phyloP scores from a whole-genome alignment of 345 rosid species.

The Brassica incana region DNA sequence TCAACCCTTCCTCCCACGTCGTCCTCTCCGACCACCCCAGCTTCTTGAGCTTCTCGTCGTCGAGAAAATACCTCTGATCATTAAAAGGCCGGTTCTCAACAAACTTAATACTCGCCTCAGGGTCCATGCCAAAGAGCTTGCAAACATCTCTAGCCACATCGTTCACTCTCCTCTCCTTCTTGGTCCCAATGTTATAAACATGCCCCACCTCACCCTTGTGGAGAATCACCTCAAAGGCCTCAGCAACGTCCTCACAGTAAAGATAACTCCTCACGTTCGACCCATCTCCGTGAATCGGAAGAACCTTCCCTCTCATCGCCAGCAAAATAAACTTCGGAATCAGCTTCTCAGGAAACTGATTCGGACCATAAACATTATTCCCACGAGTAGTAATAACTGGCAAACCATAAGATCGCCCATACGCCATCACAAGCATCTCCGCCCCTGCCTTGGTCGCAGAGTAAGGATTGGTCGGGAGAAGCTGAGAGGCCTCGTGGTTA shows the following conservation, averaged over 20 bases:
- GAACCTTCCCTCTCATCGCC: constrained; percentile 62
- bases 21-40: constrained; percentile 87
- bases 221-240: constrained; percentile 83
- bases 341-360: constrained; percentile 86
- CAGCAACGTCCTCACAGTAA: constrained; percentile 88
- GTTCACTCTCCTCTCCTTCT: constrained; percentile 86
- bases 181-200: constrained; percentile 84
- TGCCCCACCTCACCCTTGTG: constrained; percentile 95
- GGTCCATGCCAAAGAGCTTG: constrained; percentile 64
- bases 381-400: constrained; percentile 96
- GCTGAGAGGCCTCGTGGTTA: constrained; percentile 91
- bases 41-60: constrained; percentile 71
- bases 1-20: constrained; percentile 82
- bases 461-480: constrained; percentile 93
- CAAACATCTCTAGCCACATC: constrained; percentile 83
- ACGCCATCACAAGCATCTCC: constrained; percentile 97
- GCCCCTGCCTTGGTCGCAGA: constrained; percentile 93
- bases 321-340: constrained; percentile 84
- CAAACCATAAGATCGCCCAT: constrained; percentile 81
- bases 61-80: constrained; percentile 89
- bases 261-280: constrained; percentile 79
- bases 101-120: constrained; percentile 65
- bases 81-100: constrained; percentile 89
- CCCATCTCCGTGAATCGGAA: constrained; percentile 92
- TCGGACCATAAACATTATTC: constrained; percentile 87